A percentile compares a stretch with the other conserved stretches of the same genome.
These are phyloP conservation scores for Cucumis hystrix DNA, from an alignment of 306 rosid species.

Conservation along the genomic window DNA sequence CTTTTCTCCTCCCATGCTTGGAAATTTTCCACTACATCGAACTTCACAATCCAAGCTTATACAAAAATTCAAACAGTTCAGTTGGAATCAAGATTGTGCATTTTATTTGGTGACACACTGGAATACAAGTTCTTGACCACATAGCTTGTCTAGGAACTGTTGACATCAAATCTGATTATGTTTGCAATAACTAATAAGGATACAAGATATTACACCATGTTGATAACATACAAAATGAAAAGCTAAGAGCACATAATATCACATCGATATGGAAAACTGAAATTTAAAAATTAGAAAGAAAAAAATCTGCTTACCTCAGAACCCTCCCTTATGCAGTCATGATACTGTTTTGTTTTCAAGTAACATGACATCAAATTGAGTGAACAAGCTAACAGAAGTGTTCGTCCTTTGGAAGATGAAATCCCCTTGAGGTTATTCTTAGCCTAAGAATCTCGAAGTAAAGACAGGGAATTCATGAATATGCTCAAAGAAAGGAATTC, in stretches of 20 bases:
- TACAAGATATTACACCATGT: background rate
- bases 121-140: background rate
- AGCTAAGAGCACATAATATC: background rate
- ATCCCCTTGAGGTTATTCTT: conserved; percentile 60
- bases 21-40: background rate
- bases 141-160: background rate
- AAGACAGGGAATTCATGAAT: conserved; percentile 10
- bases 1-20: background rate
- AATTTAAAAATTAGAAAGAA: conserved; percentile 10
- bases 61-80: background rate
- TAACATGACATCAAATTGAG: conserved; percentile 96
- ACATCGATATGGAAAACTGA: conserved; percentile 1
- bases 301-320: conserved; percentile 52
- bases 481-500: background rate
- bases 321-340: conserved; percentile 78
- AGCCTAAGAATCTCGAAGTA: conserved; percentile 41
- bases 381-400: conserved; percentile 73
- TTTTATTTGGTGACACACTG: background rate
- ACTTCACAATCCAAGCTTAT: background rate
- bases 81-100: background rate
- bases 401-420: conserved; percentile 59
- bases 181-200: background rate
- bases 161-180: background rate
- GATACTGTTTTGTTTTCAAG: conserved; percentile 70
- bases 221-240: background rate